Evolutionary conservation across 2,329 filamentous ascomycete genomes (phyloP), one percentile per base, ranked within the genome.

Genomic region (Orbilia javanica): DNA sequence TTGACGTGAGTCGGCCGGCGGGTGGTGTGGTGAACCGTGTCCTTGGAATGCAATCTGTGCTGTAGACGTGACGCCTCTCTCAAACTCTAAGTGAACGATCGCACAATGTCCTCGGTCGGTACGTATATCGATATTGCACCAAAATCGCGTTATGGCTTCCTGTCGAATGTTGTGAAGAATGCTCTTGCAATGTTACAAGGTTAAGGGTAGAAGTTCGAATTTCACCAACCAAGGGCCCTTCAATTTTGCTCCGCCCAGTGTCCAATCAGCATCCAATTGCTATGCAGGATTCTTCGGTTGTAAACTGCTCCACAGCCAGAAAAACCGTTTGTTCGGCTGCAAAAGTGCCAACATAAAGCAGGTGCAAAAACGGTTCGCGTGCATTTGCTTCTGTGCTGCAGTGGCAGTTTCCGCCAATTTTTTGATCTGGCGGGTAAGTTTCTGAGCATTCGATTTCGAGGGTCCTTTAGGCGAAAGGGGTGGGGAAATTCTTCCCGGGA

Each of bases 321-420:
- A n/a, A 55, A 63, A 71, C 46, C 65, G 66, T 71, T 76, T 67
- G 69, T 66, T 50, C 25, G 66, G 36, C 31, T 18, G 48, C 25
- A 3, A 53, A 70, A 60, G 57, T 60, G 57, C 73, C 60, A 62
- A 42, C 52, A 34, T n/a, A n/a, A n/a, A 27, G 66, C 53, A 60
- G 73, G 62, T 50, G 73, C 73, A 77, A 77, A 69, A 77, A 70
- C 73, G 73, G 72, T 77, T 77, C 66, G 65, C 60, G 66, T 60
- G 66, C 34, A 52, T 77, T 77, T 70, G 66, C 66, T 77, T 77
- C 69, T 70, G 50, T 46, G 27, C 20, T 66, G 44, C 65, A 48
- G n/a, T 53, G 34, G n/a, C 64, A 75, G 44, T 25, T 57, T 55
- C 63, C 57, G 46, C 65, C 39, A 57, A 65, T 42, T 46, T 42